These are phyloP conservation scores for Candida verbasci DNA, from an alignment of 805 yeast genomes.

Conservation along the genomic window DNA sequence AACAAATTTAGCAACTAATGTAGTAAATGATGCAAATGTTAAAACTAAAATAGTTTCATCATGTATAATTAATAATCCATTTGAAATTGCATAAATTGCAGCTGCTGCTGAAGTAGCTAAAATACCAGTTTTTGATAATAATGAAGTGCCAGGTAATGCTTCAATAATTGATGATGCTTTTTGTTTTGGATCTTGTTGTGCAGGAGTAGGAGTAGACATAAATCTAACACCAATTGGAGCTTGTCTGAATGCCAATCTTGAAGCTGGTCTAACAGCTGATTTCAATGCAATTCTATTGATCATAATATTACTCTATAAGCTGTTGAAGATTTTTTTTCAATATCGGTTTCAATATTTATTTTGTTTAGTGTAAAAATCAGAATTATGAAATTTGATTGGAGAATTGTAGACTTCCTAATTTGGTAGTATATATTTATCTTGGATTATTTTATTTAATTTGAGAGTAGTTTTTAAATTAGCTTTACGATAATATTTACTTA, in stretches of 20 bases:
- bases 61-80: constrained; percentile 87
- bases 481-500: constrained; percentile 17
- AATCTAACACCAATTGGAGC: constrained; percentile 58
- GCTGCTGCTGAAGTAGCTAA: constrained; percentile 95
- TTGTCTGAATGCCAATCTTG: constrained; percentile 37
- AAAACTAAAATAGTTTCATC: constrained; percentile 86
- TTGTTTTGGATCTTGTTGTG: constrained; percentile 73
- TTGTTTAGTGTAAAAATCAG: constrained; percentile 13
- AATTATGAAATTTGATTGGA: constrained; percentile 27
- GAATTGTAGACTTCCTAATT: constrained; percentile 22
- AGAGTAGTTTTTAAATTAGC: constrained; percentile 26
- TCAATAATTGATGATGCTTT: constrained; percentile 88
- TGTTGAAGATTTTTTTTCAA: constrained; percentile 3
- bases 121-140: constrained; percentile 88
- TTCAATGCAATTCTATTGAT: constrained; percentile 41
- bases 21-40: constrained; percentile 74
- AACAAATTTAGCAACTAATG: constrained; percentile 74
- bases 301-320: constrained; percentile 23
- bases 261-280: constrained; percentile 34
- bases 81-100: constrained; percentile 87
- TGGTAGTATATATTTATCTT: constrained; percentile 19
- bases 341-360: not conserved
- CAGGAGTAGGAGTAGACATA: constrained; percentile 53
- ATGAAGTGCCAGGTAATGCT: constrained; percentile 88
- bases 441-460: constrained; percentile 23